Conservation (phyloP, 1,284 basidiomycete species). For the Ustilago curta region DNA sequence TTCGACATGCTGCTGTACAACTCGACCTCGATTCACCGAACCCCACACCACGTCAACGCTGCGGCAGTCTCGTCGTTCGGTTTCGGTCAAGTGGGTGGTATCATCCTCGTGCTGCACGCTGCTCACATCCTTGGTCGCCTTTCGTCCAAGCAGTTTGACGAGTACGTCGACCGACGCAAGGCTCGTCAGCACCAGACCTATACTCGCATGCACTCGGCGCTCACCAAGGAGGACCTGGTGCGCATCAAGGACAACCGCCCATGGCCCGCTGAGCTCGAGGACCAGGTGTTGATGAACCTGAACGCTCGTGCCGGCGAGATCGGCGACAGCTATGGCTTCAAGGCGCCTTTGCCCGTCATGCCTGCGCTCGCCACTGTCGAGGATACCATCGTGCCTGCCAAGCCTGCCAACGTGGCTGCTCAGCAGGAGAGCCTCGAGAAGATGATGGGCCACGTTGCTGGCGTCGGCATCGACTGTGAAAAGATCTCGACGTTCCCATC, state of each 20-base stretch:
- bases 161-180: constrained; percentile 74
- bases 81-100: constrained; percentile 94
- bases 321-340: constrained; percentile 61
- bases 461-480: constrained; percentile 78
- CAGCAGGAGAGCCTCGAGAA: constrained; percentile 55
- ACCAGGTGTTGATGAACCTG: constrained; percentile 89
- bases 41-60: constrained; percentile 62
- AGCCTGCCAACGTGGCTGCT: constrained; percentile 49
- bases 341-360: constrained; percentile 55
- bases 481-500: constrained; percentile 92
- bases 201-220: constrained; percentile 63
- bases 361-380: constrained; percentile 46
- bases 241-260: constrained; percentile 95
- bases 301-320: constrained; percentile 76
- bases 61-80: constrained; percentile 86
- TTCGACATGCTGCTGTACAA: constrained; percentile 95
- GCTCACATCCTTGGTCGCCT: constrained; percentile 88
- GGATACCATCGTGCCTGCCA: constrained; percentile 41
- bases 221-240: constrained; percentile 72
- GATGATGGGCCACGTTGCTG: constrained; percentile 75
- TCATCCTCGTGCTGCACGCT: constrained; percentile 87
- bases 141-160: constrained; percentile 78
- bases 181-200: constrained; percentile 62
- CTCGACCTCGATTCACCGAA: constrained; percentile 81
- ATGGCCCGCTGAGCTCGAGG: constrained; percentile 87